Base-by-base conservation (phyloP, 2,329 filamentous ascomycete genomes). In the Dactylellina parvicollis region DNA sequence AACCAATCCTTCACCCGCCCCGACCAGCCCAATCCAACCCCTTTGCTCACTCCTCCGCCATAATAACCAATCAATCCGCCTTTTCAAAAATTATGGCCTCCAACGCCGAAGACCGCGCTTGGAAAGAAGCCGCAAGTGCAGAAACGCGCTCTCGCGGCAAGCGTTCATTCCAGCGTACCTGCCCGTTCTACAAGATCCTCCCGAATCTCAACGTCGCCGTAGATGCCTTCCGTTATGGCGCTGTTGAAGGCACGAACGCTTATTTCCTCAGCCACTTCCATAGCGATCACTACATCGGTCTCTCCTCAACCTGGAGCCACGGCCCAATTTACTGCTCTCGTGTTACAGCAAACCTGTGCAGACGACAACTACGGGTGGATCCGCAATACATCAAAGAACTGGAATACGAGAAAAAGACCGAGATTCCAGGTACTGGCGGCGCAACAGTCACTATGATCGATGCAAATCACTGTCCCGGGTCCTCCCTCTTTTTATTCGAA, bases 241-340 rank as follows among this genome's bases (percentile, higher is more conserved):
- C 93, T 2, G 92, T 99, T 0, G 86, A 96, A 79, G 93, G 92
- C 0, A 96, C 93, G 80, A 90, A 91, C 60, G 95, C 94, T 1
- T 99, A 99, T 79, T 99, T 99, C 77, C 85, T 99, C 9, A 97
- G 93, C 77, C 95, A 99, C 79, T 99, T 98, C 77, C 95, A 99
- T 81, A 97, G 92, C 78, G 95, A 99, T 79, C 95, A 99, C 79
- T 99, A 99, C 78, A 88, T 97, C 32, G 95, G 95, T 1, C 83
- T 99, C 9, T 95, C 92, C 9, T 88, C 90, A 5, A 92, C 85
- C 30, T 99, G 95, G 95, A 87, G 84, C 38, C 93, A 99, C 79
- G 95, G 95, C 0, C 94, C 93, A 0, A 98, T 99, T 52, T 99
- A 96, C 79, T 98, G 95, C 83, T 98, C 94, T 79, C 90, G 88